phyloP scores from a whole-genome alignment of 148 eudicot species.

The Silene conica region DNA sequence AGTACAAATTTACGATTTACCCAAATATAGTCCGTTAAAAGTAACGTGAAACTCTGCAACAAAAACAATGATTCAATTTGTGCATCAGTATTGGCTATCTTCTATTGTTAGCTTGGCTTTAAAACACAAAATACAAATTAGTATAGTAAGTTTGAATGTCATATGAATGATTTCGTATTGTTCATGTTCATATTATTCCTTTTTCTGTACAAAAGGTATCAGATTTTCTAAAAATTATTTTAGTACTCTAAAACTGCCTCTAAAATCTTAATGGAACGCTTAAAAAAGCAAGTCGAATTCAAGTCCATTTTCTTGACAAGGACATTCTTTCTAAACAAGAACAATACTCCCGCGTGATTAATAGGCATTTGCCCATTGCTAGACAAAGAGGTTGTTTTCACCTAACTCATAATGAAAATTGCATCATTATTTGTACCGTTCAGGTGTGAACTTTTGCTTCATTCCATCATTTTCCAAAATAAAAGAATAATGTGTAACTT shows the following conservation, averaged over 20 bases:
- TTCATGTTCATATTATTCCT: not conserved
- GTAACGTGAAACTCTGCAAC: not conserved
- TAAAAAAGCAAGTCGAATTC: too few species aligned
- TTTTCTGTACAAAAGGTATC: not conserved
- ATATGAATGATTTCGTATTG: not conserved
- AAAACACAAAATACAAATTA: too few species aligned
- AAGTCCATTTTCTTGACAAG: not conserved
- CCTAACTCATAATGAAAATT: too few species aligned
- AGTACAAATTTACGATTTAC: not conserved
- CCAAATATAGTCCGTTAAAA: not conserved
- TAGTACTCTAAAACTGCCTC: too few species aligned
- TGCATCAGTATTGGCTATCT: not conserved
- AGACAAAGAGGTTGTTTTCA: too few species aligned
- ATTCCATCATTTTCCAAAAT: not conserved
- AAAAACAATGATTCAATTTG: not conserved
- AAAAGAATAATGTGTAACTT: not conserved
- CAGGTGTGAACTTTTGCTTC: too few species aligned
- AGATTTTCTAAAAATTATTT: not conserved
- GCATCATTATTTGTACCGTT: too few species aligned
- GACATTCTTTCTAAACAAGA: not conserved
- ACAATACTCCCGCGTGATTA: too few species aligned
- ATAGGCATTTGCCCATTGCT: too few species aligned
- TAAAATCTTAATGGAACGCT: too few species aligned
- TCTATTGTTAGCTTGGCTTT: not conserved
- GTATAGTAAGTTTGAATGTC: not conserved